Evolutionary conservation across 73 alveolate genomes (phyloP).

Genomic region (Paramecium tetraurelia): DNA sequence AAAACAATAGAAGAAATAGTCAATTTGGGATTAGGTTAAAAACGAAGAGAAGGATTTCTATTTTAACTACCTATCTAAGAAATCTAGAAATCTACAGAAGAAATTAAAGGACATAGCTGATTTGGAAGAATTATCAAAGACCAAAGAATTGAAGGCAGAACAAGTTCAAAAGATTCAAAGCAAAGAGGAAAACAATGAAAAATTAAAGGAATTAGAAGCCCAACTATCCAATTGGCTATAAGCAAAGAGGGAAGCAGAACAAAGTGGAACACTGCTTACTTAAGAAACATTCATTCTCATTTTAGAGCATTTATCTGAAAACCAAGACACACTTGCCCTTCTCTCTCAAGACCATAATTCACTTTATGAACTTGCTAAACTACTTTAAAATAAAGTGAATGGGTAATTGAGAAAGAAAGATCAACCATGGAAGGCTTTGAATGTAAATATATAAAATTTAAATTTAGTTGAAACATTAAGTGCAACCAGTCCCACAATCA

Average conservation of each 20-base stretch:
- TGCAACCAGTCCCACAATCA: neutral
- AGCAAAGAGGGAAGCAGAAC: neutral
- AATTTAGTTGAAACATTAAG: neutral
- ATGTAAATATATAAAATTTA: neutral
- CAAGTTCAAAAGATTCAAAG: neutral
- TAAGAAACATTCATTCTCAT: constrained; percentile 14
- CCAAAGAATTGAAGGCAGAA: neutral
- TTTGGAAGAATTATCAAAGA: neutral
- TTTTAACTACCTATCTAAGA: neutral
- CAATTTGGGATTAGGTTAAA: constrained; percentile 3
- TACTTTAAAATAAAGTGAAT: neutral
- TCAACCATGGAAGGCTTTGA: neutral
- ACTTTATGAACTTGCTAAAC: neutral
- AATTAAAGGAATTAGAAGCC: neutral
- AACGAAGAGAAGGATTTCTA: neutral
- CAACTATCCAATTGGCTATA: neutral
- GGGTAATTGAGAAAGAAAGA: neutral
- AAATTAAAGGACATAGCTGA: neutral
- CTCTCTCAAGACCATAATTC: neutral
- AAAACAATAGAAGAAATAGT: neutral
- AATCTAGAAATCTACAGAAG: neutral
- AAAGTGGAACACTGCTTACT: neutral
- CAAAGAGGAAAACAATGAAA: constrained; percentile 5
- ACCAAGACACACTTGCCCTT: neutral
- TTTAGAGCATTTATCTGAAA: constrained; percentile 15